Conservation (phyloP, 2,329 filamentous ascomycete species). For the Acephala macrosclerotiorum region DNA sequence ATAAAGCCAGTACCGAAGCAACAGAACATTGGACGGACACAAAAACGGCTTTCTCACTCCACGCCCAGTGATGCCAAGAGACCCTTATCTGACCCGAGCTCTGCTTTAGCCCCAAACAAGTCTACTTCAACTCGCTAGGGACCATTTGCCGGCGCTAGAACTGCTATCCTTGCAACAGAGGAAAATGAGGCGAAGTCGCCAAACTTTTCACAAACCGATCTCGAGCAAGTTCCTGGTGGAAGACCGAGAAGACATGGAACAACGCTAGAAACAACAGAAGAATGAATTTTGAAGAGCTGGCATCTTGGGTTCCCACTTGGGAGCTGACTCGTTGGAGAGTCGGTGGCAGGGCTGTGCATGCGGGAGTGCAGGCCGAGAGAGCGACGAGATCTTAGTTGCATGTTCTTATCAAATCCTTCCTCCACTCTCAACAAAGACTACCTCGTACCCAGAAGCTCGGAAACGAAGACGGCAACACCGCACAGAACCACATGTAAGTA, state of each 20-base stretch:
- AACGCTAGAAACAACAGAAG: background rate
- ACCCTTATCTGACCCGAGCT: background rate
- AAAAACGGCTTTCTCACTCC: background rate
- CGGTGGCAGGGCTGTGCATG: background rate
- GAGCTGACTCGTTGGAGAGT: background rate
- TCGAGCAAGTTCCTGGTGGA: background rate
- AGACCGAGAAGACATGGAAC: background rate
- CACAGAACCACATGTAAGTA: background rate
- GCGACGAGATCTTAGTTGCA: background rate
- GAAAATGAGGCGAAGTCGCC: constrained; percentile 3
- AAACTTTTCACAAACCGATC: background rate
- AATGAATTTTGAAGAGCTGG: background rate
- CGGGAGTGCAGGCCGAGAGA: background rate
- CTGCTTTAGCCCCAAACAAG: background rate
- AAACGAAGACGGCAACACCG: background rate
- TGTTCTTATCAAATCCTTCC: background rate
- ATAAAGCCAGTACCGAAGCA: background rate
- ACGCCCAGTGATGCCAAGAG: background rate
- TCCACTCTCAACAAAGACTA: background rate
- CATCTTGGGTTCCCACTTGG: constrained; percentile 3
- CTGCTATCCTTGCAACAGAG: background rate
- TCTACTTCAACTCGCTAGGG: background rate
- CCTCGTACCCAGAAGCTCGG: background rate
- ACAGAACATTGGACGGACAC: background rate
- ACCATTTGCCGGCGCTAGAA: constrained; percentile 1